phyloP scores from a whole-genome alignment of 2,329 filamentous ascomycete species.

The Sporothrix pseudoabietina region DNA sequence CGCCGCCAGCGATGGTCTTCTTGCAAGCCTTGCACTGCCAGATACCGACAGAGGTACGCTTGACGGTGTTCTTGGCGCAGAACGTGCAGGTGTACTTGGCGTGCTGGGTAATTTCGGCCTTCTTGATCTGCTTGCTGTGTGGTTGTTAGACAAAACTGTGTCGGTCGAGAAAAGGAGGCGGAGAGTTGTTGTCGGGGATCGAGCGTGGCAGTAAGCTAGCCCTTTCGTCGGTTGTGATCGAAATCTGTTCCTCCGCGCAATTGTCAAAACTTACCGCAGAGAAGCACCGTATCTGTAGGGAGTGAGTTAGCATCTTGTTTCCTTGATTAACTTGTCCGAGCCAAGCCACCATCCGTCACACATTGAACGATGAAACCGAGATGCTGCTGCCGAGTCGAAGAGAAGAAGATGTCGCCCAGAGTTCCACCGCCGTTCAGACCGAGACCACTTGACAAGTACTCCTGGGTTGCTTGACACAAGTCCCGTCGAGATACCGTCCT shows the following conservation, averaged over 20 bases:
- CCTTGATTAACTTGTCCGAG: not conserved
- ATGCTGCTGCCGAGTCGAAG: not conserved
- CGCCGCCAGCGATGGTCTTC: slow-evolving; percentile 91
- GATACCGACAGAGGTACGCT: slow-evolving; percentile 63
- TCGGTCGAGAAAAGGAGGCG: not conserved
- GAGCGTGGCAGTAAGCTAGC: not conserved
- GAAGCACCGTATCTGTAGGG: slow-evolving; percentile 88
- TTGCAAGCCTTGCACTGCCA: slow-evolving; percentile 96
- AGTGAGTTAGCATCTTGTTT: slow-evolving; percentile 24
- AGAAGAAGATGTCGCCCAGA: not conserved
- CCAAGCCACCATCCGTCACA: not conserved
- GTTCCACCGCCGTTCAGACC: not conserved
- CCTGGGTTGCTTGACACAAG: not conserved
- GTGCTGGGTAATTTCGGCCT: slow-evolving; percentile 99
- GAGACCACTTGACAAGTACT: not conserved
- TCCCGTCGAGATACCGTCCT: not conserved
- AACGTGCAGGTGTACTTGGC: slow-evolving; percentile 95
- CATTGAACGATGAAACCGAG: not conserved
- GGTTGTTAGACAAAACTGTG: slow-evolving; percentile 31
- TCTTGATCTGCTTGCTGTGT: slow-evolving; percentile 93
- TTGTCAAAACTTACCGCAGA: slow-evolving; percentile 52
- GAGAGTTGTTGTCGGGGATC: not conserved
- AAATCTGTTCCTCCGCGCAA: not conserved
- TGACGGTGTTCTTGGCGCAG: slow-evolving; percentile 95
- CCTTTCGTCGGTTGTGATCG: not conserved